Evolutionary conservation across 2,329 filamentous ascomycete genomes (phyloP), one percentile per base, ranked within the genome.

Genomic region (Blastomyces parvus): DNA sequence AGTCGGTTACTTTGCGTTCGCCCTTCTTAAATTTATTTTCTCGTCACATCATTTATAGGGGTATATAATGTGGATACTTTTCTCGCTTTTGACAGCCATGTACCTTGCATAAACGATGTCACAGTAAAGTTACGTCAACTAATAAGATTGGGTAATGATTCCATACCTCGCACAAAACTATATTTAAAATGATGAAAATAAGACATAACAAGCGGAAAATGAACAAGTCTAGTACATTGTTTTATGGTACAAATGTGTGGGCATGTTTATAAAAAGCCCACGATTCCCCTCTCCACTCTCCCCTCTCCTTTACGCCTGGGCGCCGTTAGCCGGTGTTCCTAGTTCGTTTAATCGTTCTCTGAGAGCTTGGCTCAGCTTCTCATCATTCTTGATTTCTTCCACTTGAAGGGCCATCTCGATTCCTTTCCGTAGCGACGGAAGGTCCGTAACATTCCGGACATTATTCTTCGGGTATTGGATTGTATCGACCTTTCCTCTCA

Each of bases 281-380:
- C 53, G 4, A 40, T 40, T 40, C 11, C 27, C 7, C 40, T 22
- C 36, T 38, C 11, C n/a, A n/a, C n/a, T n/a, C n/a, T n/a, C n/a
- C n/a, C n/a, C n/a, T n/a, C n/a, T n/a, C 19, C 2, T 38, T n/a
- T 59, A 46, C 17, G 57, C 40, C 14, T 63, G 60, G 9, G 66
- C 48, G 61, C 81, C 79, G 52, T 81, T 80, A 57, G 86, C 78
- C 55, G 85, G 80, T 69, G 78, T 81, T 44, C 80, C 81, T 25
- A 90, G 78, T 65, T 83, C 67, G 22, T 67, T 64, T 38, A 72
- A 64, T 7, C 69, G 66, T 8, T 62, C 64, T 64, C 69, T 68
- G 61, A 77, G 64, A 14, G 63, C 60, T 13, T 66, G 58, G 7
- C 66, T 61, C 57, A 78, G 61, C 3, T 65, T 48, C 62, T 67